Conservation (phyloP, 805 yeast species). For the Hanseniaspora hatyaiensis region DNA sequence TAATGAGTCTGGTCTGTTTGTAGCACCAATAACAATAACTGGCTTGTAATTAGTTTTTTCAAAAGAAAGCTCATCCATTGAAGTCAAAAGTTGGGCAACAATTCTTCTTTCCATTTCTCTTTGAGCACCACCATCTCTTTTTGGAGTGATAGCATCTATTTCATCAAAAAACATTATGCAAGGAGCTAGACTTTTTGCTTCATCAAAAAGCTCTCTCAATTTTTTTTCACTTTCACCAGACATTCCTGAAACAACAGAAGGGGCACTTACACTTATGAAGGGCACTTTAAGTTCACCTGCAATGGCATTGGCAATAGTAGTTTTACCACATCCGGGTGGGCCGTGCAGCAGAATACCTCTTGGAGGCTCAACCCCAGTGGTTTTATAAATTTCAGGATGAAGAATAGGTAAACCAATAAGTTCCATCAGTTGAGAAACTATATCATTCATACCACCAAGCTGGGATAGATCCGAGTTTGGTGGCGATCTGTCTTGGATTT, state of each 20-base stretch:
- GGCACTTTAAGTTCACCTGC: slow-evolving; percentile 94
- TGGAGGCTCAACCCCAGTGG: slow-evolving; percentile 92
- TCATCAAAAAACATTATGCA: slow-evolving; percentile 90
- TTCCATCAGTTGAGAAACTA: slow-evolving; percentile 80
- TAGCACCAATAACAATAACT: slow-evolving; percentile 89
- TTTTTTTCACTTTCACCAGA: slow-evolving; percentile 98
- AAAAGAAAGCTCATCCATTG: slow-evolving; percentile 83
- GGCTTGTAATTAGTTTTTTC: slow-evolving; percentile 88
- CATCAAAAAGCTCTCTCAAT: slow-evolving; percentile 82
- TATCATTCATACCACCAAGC: slow-evolving; percentile 79
- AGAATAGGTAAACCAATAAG: slow-evolving; percentile 80
- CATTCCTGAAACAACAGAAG: slow-evolving; percentile 95
- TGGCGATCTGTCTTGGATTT: slow-evolving; percentile 50
- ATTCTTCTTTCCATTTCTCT: slow-evolving; percentile 96
- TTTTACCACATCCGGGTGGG: slow-evolving; percentile 98
- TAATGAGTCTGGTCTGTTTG: slow-evolving; percentile 88
- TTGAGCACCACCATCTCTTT: slow-evolving; percentile 87
- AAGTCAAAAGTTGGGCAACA: slow-evolving; percentile 86
- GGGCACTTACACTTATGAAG: slow-evolving; percentile 82
- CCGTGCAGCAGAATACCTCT: slow-evolving; percentile 90
- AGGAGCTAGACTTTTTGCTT: slow-evolving; percentile 82
- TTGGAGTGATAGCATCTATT: slow-evolving; percentile 96
- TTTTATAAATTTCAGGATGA: slow-evolving; percentile 80
- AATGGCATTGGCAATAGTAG: slow-evolving; percentile 87
- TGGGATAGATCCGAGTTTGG: slow-evolving; percentile 59